Base-by-base conservation (phyloP, 2,329 filamentous ascomycete species). In the Boeremia lycopersici region DNA sequence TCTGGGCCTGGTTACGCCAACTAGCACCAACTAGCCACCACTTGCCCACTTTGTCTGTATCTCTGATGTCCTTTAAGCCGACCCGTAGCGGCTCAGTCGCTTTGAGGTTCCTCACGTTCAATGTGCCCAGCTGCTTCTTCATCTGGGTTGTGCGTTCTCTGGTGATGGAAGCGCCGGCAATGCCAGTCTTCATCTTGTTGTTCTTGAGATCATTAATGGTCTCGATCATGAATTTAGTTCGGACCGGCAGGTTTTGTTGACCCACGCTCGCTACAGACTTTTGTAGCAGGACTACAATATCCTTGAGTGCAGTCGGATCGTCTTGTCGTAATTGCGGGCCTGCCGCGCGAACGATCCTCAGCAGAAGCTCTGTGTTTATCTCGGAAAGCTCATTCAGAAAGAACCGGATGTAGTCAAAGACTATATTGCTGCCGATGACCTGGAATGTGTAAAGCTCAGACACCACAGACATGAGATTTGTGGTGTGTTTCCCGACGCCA, bases 11-110 rank as follows among this genome's bases (percentile, higher is more conserved):
- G 54, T 81, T 72, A 35, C 79, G 80, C 85, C 93, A 97, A 74
- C 92, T 96, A n/a, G 95, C 93, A 46, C 95, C 95, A 5, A 98
- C 90, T 17, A 98, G 85, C 95, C 95, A 99, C 95, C 95, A 99
- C 78, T 96, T 97, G 0, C 95, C 95, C 70, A 88, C 90, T 71
- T 89, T 93, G 35, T 93, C 89, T 0, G 89, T 88, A 58, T 93
- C 86, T 59, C 86, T 86, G 46, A 99, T 90, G 68, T 99, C 95
- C 33, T 84, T 81, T 4, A 97, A 81, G 10, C 89, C 87, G 53
- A 97, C 87, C 8, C 91, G 86, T 56, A 99, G 82, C 4, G 95
- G 91, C 56, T 96, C 90, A 3, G 85, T 88, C 7, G 88, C 87
- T 61, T 91, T 91, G 54, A 89, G 79, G 56, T 81, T 84, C 67